Percentiles rank a stretch among this genome's conserved stretches.
These are phyloP conservation scores for Capronia americana DNA, from an alignment of 2,329 filamentous ascomycete species.

Conservation along the genomic window DNA sequence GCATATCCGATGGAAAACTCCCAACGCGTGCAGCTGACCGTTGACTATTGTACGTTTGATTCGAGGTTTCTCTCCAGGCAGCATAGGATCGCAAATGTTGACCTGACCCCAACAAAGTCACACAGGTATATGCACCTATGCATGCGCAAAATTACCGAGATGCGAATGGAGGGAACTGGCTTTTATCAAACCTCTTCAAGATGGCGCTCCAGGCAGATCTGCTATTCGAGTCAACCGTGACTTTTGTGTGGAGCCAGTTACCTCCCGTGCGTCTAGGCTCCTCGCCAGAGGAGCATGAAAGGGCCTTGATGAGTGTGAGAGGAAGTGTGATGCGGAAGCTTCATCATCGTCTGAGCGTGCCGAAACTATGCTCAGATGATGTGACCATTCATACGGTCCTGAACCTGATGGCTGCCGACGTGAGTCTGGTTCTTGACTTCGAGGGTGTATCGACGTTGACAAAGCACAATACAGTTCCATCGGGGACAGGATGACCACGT, in stretches of 20 bases:
- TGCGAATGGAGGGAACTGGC: constrained; percentile 7
- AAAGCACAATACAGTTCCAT: constrained; percentile 5
- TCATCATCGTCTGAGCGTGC: constrained; percentile 21
- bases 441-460: not conserved
- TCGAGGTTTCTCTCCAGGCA: not conserved
- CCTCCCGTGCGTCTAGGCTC: not conserved
- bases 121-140: constrained; percentile 7
- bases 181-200: constrained; percentile 15
- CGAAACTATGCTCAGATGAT: constrained; percentile 15
- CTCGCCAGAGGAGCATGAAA: constrained; percentile 13
- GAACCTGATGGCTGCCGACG: constrained; percentile 18
- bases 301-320: constrained; percentile 4
- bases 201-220: constrained; percentile 17
- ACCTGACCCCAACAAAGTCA: constrained; percentile 3
- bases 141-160: constrained; percentile 12
- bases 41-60: constrained; percentile 20
- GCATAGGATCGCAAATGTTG: not conserved
- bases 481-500: constrained; percentile 17
- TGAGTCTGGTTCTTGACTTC: not conserved
- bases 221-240: constrained; percentile 15
- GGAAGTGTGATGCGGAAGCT: constrained; percentile 19
- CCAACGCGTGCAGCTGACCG: constrained; percentile 11
- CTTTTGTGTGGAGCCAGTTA: constrained; percentile 16
- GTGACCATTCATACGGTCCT: constrained; percentile 19
- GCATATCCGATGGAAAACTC: constrained; percentile 17